phyloP scores from a whole-genome alignment of 495 filamentous ascomycete genomes.

The Tuber brumale region DNA sequence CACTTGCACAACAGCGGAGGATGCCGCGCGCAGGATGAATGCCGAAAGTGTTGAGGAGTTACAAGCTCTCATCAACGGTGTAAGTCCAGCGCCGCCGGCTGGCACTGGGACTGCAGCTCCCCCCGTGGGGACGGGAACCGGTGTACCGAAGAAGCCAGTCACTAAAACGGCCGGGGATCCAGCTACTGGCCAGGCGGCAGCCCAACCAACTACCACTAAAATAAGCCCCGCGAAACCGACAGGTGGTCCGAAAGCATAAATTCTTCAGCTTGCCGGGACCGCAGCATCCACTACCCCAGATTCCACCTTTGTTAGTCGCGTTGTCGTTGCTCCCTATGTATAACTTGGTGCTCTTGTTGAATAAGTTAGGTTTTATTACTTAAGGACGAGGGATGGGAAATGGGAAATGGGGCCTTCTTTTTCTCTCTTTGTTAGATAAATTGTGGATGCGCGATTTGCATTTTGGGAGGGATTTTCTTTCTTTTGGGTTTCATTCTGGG shows the following conservation, averaged over 20 bases:
- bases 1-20: constrained; percentile 22
- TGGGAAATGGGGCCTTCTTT: not conserved
- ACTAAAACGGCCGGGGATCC: not conserved
- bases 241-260: not conserved
- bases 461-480: not conserved
- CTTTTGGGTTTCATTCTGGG: not conserved
- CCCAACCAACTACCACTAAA: not conserved
- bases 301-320: not conserved
- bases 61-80: constrained; percentile 12
- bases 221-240: not conserved
- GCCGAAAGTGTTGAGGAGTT: constrained; percentile 14
- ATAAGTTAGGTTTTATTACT: not conserved
- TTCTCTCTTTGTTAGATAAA: not conserved
- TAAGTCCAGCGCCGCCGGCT: not conserved
- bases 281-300: not conserved
- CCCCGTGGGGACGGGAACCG: not conserved
- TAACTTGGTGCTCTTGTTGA: not conserved
- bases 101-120: not conserved
- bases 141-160: not conserved
- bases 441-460: not conserved
- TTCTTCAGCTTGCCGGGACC: not conserved
- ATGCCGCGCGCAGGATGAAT: constrained; percentile 23
- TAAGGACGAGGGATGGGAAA: not conserved
- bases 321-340: not conserved
- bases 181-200: not conserved